These are phyloP conservation scores for Nepenthes gracilis DNA, from an alignment of 148 eudicot genomes.

Conservation along the genomic window DNA sequence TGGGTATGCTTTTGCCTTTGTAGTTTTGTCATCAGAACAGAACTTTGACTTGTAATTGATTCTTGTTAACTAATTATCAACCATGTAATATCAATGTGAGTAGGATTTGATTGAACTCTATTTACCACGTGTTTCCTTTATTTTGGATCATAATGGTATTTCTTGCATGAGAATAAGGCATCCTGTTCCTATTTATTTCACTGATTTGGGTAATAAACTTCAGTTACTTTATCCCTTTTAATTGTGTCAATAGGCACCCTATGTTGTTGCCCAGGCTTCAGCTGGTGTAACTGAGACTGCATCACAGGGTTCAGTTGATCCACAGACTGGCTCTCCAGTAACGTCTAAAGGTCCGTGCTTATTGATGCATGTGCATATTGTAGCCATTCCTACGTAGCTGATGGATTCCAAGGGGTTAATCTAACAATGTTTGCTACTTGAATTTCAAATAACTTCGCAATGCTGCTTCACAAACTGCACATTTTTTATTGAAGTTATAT, in stretches of 20 bases:
- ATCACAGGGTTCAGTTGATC: conserved; percentile 39
- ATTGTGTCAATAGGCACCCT: conserved; percentile 35
- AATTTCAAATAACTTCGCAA: too few species aligned
- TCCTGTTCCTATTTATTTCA: neutral
- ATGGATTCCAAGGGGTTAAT: neutral
- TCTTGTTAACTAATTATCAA: too few species aligned
- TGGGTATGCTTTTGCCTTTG: too few species aligned
- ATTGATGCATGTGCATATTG: neutral
- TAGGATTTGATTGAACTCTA: too few species aligned
- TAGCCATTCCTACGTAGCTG: neutral
- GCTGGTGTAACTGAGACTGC: conserved; percentile 38
- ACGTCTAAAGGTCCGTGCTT: conserved; percentile 36
- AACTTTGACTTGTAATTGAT: too few species aligned
- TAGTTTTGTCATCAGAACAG: too few species aligned
- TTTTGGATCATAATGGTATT: neutral
- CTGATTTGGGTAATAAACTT: too few species aligned
- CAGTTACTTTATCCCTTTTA: too few species aligned
- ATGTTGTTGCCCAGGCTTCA: conserved; percentile 38
- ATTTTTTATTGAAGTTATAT: neutral
- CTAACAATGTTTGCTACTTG: neutral
- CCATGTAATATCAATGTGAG: too few species aligned
- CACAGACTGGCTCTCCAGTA: conserved; percentile 32
- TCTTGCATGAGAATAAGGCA: neutral
- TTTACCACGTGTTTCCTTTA: too few species aligned
- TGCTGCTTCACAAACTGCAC: too few species aligned